Evolutionary conservation across 164 flowering plant species (phyloP), one percentile per base, ranked within the genome.

Genomic region (Chimonanthus salicifolius): DNA sequence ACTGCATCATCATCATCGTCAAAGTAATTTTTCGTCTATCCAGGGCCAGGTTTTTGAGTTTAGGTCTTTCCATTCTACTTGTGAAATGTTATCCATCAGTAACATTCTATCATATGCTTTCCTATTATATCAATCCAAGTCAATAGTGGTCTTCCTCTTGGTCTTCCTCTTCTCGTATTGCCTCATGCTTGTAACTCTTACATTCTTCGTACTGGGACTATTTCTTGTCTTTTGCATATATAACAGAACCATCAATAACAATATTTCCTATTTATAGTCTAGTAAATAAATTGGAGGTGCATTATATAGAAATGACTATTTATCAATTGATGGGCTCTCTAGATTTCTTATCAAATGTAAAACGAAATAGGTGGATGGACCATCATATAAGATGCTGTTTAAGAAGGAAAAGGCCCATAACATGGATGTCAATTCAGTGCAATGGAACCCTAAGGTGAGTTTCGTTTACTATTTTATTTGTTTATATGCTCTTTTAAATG

Each of bases 401-500:
- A 91, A 88, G 85, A 88, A 90, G 79, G 98, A 90, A 69, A 90
- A 90, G 75, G 99, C 98, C 47, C 98, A 95, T 82, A 87, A 87
- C 70, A 90, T 90, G 99, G 98, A 91, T 75, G 82, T 95, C 71
- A 94, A 95, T 82, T 84, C 90, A 46, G 98, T 95, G 65, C 96
- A 88, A 62, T 95, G 99, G 99, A 83, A 88, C 78, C 79, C 84
- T 58, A 88, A 83, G 88, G 98, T 94, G 85, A 79, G 86, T 62
- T 69, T 18, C 60, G 3, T 49, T 50, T 60, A 50, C 15, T 66
- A 5, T 33, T 66, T 66, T 15, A 10, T 66, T 44, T 44, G 44
- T 45, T 45, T 13, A 11, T 44, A 33, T 66, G 33, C 33, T 1
- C 33, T 33, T 33, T 33, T 33, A 33, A 33, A 33, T 33, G 33